Conservation (phyloP, 225 moss, liverwort and hornwort genomes). For the Marchantia paleacea region DNA sequence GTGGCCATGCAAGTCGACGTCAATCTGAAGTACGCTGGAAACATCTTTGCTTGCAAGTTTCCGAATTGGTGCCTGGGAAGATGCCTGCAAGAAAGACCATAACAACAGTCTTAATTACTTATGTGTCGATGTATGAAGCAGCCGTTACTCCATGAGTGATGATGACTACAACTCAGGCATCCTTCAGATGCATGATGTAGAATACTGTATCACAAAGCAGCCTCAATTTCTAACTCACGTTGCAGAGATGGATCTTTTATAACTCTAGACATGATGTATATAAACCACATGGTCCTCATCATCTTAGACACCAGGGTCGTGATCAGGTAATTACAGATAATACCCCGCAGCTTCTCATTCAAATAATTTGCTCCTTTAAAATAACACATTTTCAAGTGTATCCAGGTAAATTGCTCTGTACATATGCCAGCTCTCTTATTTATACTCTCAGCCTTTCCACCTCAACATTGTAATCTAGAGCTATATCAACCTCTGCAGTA, state of each 20-base stretch:
- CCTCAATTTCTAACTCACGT: background rate
- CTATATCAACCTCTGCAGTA: too few species aligned
- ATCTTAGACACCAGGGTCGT: too few species aligned
- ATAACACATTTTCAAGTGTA: too few species aligned
- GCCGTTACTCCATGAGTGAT: background rate
- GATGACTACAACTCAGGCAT: background rate
- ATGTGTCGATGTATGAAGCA: background rate
- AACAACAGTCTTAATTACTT: background rate
- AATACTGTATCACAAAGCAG: background rate
- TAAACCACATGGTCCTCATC: too few species aligned
- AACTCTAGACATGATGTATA: too few species aligned
- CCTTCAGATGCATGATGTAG: background rate
- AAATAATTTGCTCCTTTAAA: too few species aligned
- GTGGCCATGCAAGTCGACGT: constrained; percentile 45
- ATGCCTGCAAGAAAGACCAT: constrained; percentile 45
- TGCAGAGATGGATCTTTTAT: background rate
- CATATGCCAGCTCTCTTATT: too few species aligned
- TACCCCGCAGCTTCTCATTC: too few species aligned
- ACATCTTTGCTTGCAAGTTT: constrained; percentile 78
- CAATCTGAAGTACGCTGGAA: constrained; percentile 71
- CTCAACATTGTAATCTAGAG: too few species aligned
- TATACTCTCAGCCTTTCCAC: too few species aligned
- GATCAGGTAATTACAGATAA: too few species aligned
- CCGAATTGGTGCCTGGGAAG: constrained; percentile 94
- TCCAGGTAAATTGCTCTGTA: too few species aligned